Conservation (phyloP, 257 asterid species). For the Gentiana dahurica region DNA sequence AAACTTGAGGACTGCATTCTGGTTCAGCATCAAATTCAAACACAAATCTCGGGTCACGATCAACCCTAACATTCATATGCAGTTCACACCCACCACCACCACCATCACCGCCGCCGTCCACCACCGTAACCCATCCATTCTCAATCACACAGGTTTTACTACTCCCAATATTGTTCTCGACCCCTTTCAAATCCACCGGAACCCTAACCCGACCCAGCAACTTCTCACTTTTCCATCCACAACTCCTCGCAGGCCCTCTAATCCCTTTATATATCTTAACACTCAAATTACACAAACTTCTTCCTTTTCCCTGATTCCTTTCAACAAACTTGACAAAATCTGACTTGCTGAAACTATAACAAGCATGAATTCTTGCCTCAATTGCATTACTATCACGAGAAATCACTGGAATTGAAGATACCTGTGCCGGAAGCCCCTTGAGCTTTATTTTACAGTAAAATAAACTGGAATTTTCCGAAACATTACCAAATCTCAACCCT, state of each 20-base stretch:
- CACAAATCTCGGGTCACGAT: slow-evolving; percentile 95
- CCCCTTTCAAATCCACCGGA: slow-evolving; percentile 55
- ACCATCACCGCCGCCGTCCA: slow-evolving; percentile 23
- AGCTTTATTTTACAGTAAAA: slow-evolving; percentile 62
- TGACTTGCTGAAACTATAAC: slow-evolving; percentile 48
- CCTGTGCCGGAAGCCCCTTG: slow-evolving; percentile 41
- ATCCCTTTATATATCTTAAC: slow-evolving; percentile 45
- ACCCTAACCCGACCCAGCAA: slow-evolving; percentile 42
- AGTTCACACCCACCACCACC: slow-evolving; percentile 14
- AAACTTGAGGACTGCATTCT: slow-evolving; percentile 95
- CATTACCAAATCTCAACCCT: slow-evolving; percentile 30
- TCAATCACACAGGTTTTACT: slow-evolving; percentile 39
- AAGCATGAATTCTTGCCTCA: slow-evolving; percentile 43
- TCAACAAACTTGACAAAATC: slow-evolving; percentile 47
- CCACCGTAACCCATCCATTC: slow-evolving; percentile 64
- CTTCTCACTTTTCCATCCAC: slow-evolving; percentile 23
- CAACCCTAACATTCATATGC: slow-evolving; percentile 67
- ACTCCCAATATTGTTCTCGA: slow-evolving; percentile 30
- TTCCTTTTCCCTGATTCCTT: slow-evolving; percentile 17
- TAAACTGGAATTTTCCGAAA: slow-evolving; percentile 2
- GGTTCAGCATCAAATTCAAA: slow-evolving; percentile 92
- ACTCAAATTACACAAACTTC: slow-evolving; percentile 16
- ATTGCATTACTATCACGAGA: slow-evolving; percentile 30
- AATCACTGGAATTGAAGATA: slow-evolving; percentile 30
- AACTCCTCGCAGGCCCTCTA: slow-evolving; percentile 9